These are phyloP conservation scores for Rhizopogon vesiculosus DNA, from an alignment of 768 basidiomycete genomes.

Conservation along the genomic window DNA sequence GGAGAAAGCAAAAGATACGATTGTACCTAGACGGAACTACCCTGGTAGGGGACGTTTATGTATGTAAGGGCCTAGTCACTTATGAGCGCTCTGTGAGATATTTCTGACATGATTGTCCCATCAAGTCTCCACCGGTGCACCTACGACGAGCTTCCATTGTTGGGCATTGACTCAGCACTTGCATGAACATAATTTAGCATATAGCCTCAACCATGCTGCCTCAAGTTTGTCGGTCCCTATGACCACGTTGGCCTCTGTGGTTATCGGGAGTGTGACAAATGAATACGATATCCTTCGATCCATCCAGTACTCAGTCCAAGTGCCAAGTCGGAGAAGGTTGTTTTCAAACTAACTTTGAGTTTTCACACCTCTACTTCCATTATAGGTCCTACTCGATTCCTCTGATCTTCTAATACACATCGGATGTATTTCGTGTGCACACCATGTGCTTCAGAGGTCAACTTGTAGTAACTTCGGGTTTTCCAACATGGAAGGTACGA, in stretches of 20 bases:
- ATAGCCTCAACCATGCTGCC: no score
- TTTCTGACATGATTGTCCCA: no score
- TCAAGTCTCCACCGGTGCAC: no score
- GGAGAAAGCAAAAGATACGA: no score
- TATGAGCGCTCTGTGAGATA: no score
- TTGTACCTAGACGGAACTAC: no score
- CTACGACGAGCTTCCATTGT: no score
- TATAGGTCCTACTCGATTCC: not conserved
- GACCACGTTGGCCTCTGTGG: not conserved
- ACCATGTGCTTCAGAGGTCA: not conserved
- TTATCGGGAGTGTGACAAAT: not conserved
- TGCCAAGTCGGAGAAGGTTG: not conserved
- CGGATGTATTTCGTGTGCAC: not conserved
- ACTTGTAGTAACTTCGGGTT: not conserved
- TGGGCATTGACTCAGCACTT: no score
- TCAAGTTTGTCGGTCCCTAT: not conserved
- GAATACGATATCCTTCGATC: not conserved
- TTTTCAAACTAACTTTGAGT: not conserved
- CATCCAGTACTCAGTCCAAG: not conserved
- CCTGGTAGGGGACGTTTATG: no score
- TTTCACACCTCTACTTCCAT: not conserved
- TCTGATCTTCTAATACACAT: not conserved
- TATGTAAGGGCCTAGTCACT: no score
- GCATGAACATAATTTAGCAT: no score
- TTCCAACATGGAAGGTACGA: not conserved